A percentile compares a stretch with the other conserved stretches of the same genome.
Conservation (phyloP, 164 flowering plant genomes). For the Liquidambar formosana region DNA sequence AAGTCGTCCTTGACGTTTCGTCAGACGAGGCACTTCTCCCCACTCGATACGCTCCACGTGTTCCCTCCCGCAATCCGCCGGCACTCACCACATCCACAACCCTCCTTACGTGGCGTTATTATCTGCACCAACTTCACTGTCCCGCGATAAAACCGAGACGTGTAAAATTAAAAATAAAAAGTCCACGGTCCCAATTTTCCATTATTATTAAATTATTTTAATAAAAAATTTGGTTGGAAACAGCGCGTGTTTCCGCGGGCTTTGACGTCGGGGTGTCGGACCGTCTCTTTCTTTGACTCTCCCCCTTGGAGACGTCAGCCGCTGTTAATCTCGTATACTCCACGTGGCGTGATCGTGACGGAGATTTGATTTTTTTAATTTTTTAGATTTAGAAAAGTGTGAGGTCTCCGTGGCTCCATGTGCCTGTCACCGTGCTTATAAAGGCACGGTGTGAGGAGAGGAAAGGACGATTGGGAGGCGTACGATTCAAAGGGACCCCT, state of each 20-base stretch:
- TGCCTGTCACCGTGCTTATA: conserved; percentile 1
- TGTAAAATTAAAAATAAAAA: no score
- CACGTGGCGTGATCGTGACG: conserved; percentile 13
- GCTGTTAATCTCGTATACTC: neutral
- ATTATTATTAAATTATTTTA: neutral
- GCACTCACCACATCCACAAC: neutral
- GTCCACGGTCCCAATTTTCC: neutral
- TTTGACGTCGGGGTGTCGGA: conserved; percentile 1
- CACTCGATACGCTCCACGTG: neutral
- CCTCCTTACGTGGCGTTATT: neutral
- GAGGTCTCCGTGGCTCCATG: neutral
- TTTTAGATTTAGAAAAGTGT: no score
- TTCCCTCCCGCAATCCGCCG: neutral
- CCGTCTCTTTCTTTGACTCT: conserved; percentile 18
- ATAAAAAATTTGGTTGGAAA: neutral
- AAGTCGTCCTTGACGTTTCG: no score
- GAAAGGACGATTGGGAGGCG: no score
- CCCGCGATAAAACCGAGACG: neutral
- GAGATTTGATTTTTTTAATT: no score
- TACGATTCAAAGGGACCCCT: no score
- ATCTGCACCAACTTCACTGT: neutral
- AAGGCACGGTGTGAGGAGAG: neutral
- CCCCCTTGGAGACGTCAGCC: neutral
- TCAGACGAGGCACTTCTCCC: no score
- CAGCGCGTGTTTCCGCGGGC: neutral